Conservation (phyloP, 1,284 basidiomycete species). For the Cryptococcus neoformans region DNA sequence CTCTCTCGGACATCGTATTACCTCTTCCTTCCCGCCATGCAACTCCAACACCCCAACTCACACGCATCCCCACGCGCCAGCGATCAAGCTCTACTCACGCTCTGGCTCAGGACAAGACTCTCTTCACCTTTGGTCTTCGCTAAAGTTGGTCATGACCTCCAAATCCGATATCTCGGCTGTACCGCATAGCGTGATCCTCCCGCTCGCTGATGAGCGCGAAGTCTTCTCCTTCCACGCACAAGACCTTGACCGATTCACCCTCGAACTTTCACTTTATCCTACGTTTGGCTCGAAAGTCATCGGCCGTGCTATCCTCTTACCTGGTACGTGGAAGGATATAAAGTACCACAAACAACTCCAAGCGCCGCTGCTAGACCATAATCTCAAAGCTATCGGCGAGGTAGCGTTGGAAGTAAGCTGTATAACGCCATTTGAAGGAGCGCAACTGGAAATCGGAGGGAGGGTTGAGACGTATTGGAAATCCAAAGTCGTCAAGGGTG, state of each 20-base stretch:
- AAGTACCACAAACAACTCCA: conserved; percentile 59
- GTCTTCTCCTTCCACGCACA: conserved; percentile 87
- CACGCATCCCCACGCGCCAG: conserved; percentile 12
- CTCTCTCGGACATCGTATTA: conserved; percentile 67
- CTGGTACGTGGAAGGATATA: conserved; percentile 65
- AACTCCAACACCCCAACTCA: conserved; percentile 17
- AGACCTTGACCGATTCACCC: conserved; percentile 66
- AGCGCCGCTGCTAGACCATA: conserved; percentile 85
- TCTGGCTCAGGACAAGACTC: conserved; percentile 36
- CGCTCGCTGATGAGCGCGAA: conserved; percentile 74
- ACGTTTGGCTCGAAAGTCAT: conserved; percentile 99
- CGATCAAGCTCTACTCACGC: conserved; percentile 56
- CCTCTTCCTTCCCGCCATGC: conserved; percentile 14
- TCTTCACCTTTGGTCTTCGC: conserved; percentile 58
- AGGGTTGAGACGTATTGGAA: conserved; percentile 97
- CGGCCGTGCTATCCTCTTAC: conserved; percentile 84
- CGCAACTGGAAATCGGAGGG: conserved; percentile 93
- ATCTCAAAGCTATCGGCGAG: conserved; percentile 93
- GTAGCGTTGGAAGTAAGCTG: conserved; percentile 86
- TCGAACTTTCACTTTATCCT: conserved; percentile 95
- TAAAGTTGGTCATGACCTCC: conserved; percentile 91
- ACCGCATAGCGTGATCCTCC: conserved; percentile 83
- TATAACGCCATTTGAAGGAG: conserved; percentile 86
- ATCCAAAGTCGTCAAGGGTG: conserved; percentile 57
- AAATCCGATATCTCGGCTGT: conserved; percentile 76